Percentiles rank a stretch among this genome's conserved stretches.
Evolutionary conservation across 106 monocot species (phyloP).

Genomic region (Acanthochlamys bracteata): DNA sequence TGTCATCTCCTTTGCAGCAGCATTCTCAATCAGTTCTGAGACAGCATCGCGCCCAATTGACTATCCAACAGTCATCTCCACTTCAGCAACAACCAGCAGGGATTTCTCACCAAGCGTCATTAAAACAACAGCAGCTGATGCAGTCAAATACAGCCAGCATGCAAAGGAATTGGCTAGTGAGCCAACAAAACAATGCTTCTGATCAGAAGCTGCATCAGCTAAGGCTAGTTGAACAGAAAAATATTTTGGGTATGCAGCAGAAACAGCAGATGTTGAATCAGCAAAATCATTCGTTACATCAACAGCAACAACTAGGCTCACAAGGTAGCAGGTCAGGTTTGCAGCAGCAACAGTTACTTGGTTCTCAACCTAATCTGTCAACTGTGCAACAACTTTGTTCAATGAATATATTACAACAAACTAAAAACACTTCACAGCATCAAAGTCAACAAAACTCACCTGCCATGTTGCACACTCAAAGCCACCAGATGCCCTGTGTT

Average conservation of each 20-base stretch:
- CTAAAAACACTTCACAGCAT: constrained; percentile 34
- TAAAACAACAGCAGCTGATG: constrained; percentile 37
- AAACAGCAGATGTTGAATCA: constrained; percentile 52
- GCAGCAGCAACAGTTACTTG: constrained; percentile 41
- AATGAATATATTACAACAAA: constrained; percentile 46
- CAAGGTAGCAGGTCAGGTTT: constrained; percentile 36
- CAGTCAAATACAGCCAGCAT: constrained; percentile 42
- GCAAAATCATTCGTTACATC: constrained; percentile 42
- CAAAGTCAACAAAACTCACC: constrained; percentile 36
- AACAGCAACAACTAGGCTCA: constrained; percentile 13
- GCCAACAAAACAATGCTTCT: constrained; percentile 45
- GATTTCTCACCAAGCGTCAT: constrained; percentile 26
- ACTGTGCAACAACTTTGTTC: constrained; percentile 34
- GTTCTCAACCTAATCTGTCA: constrained; percentile 18
- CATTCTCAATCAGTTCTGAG: constrained; percentile 40
- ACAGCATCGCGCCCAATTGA: constrained; percentile 41
- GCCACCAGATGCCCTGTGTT: constrained; percentile 44
- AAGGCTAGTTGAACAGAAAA: constrained; percentile 48
- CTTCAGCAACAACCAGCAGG: constrained; percentile 39
- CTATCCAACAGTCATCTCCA: constrained; percentile 29
- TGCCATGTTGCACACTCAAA: constrained; percentile 43
- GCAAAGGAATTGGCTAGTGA: constrained; percentile 35
- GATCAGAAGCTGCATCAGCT: constrained; percentile 57
- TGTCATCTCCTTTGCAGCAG: constrained; percentile 37
- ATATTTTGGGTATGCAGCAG: constrained; percentile 61